A percentile compares a stretch with the other conserved stretches of the same genome.
These are phyloP conservation scores for Blastobotrys ciferrii DNA, from an alignment of 1,139 yeast genomes.

Conservation along the genomic window DNA sequence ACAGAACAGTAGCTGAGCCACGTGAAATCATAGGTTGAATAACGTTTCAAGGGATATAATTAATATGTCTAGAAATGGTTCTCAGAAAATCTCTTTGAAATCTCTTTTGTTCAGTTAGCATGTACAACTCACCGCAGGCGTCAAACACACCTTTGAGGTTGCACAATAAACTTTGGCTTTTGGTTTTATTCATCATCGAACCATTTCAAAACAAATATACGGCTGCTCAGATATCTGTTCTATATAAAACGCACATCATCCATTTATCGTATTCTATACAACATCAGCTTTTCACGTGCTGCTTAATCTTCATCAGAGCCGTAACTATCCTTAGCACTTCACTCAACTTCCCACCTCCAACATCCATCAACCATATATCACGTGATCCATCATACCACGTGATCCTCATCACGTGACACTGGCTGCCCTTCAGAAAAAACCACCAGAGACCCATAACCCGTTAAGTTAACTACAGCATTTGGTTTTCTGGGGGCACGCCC, in stretches of 20 bases:
- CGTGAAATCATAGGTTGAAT: no score
- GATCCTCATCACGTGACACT: no score
- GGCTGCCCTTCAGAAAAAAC: no score
- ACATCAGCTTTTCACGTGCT: background rate
- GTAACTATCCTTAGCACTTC: background rate
- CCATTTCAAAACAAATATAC: background rate
- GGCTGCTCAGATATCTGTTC: background rate
- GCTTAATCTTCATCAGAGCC: background rate
- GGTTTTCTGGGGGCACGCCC: no score
- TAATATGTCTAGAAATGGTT: no score
- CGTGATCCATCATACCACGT: no score
- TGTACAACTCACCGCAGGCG: constrained; percentile 10
- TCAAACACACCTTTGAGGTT: background rate
- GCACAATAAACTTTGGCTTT: constrained; percentile 11
- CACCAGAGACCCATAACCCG: no score
- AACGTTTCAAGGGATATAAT: no score
- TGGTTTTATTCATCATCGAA: constrained; percentile 9
- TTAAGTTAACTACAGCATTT: no score
- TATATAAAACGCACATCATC: background rate
- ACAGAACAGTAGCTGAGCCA: no score
- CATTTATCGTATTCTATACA: background rate
- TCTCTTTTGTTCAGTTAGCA: constrained; percentile 9
- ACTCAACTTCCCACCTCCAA: no score
- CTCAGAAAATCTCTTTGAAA: constrained; percentile 15
- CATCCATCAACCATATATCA: no score